A percentile compares a stretch with the other conserved stretches of the same genome.
Conservation (phyloP, 2,329 filamentous ascomycete species). For the Colletotrichum tofieldiae region DNA sequence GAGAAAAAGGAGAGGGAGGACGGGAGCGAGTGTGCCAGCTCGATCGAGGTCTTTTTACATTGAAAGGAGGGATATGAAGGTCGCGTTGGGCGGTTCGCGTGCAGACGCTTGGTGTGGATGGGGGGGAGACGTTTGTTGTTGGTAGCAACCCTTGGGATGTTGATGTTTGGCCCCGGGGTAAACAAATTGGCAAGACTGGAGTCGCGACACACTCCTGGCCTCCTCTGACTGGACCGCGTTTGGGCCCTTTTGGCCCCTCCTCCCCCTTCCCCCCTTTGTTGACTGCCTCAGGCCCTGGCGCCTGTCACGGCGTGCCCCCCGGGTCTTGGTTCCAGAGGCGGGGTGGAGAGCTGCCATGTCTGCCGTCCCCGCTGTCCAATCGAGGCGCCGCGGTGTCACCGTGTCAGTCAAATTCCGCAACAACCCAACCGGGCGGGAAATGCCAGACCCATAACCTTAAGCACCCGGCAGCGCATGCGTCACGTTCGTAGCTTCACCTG, state of each 20-base stretch:
- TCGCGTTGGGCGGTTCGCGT: slow-evolving; percentile 24
- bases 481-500: not conserved
- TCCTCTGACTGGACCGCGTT: slow-evolving; percentile 40
- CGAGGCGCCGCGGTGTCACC: slow-evolving; percentile 24
- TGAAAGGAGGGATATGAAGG: slow-evolving; percentile 24
- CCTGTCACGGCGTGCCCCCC: slow-evolving; percentile 18
- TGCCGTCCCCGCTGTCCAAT: slow-evolving; percentile 29
- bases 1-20: slow-evolving; percentile 27
- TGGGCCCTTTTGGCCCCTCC: slow-evolving; percentile 4
- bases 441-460: slow-evolving; percentile 13
- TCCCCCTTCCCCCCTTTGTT: slow-evolving; percentile 27
- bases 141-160: slow-evolving; percentile 43
- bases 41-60: slow-evolving; percentile 37
- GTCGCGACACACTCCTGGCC: slow-evolving; percentile 32
- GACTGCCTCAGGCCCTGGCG: slow-evolving; percentile 37
- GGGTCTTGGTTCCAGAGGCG: not conserved
- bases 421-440: slow-evolving; percentile 11
- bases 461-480: slow-evolving; percentile 1
- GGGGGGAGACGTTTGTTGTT: slow-evolving; percentile 39
- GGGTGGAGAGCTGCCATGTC: slow-evolving; percentile 19
- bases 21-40: slow-evolving; percentile 40
- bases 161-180: slow-evolving; percentile 43
- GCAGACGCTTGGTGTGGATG: slow-evolving; percentile 14
- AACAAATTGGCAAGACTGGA: slow-evolving; percentile 33
- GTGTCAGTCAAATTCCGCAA: slow-evolving; percentile 12